Evolutionary conservation across 179 eudicot species (phyloP), one percentile per base, ranked within the genome.

Genomic region (Sideroxylon spinosum): DNA sequence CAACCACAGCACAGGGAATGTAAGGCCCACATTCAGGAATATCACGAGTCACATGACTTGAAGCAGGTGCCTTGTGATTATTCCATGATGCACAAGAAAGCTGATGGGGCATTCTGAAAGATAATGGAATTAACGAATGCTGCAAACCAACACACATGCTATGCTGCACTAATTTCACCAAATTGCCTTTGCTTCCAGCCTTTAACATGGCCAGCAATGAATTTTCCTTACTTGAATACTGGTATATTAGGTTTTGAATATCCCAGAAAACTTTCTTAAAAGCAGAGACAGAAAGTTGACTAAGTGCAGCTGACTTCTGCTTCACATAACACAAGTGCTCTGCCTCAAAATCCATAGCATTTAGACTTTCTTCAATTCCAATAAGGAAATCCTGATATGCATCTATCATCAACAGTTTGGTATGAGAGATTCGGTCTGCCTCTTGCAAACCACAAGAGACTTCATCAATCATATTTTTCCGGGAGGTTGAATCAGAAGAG

Each of bases 81-180:
- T 90, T 93, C 99, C 99, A 95, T 7, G 85, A 90, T 37, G 76
- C 78, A 82, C 98, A 93, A 48, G 98, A 86, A 64, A 93, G 91
- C 76, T 83, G 80, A 57, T 82, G 90, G 13, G 99, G 99, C 26
- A 93, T 81, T 46, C 86, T 79, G 76, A 93, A 95, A 48, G 93
- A 79, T 75, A 93, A 79, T 32, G 97, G 90, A 68, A 89, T 83
- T 75, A 87, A 71, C 0, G 99, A 89, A 75, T 93, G 91, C 80
- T 93, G 97, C 85, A 93, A 82, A 28, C 99, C 99, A 20, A 95
- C 74, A 66, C 97, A 95, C 94, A 95, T 87, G 82, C 93, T 86
- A 72, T 95, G 99, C 78, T 95, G 99, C 77, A 89, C 97, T 55
- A 93, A 71, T 75, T 89, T 90, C 78, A 84, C 52, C 77, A 91